Conservation (phyloP, 257 asterid species). For the Solanum gandarillasii region DNA sequence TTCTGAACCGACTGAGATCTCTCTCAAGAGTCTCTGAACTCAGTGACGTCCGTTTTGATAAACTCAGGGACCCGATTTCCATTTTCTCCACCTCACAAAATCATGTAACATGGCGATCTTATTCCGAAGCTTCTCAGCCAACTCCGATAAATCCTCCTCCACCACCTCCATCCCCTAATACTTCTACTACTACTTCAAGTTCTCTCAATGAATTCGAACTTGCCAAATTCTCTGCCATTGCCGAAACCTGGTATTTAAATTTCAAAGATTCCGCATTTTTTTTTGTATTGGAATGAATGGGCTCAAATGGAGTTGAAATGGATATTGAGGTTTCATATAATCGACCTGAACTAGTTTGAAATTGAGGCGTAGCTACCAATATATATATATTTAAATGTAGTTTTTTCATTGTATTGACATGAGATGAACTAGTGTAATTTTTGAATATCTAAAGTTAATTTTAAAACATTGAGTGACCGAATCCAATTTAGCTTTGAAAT, state of each 20-base stretch:
- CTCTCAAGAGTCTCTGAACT: slow-evolving; percentile 8
- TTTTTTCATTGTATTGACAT: too few species aligned
- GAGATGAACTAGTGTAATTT: not conserved
- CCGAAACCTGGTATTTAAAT: slow-evolving; percentile 50
- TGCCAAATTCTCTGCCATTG: slow-evolving; percentile 52
- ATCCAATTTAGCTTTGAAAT: not conserved
- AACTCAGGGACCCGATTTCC: not conserved
- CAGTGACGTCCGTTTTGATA: not conserved
- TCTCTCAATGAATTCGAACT: slow-evolving; percentile 69
- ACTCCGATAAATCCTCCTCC: slow-evolving; percentile 14
- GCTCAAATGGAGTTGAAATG: not conserved
- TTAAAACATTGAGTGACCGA: not conserved
- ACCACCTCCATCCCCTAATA: not conserved
- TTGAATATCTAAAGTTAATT: not conserved
- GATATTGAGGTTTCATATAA: not conserved
- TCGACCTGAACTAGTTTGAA: not conserved
- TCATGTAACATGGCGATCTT: slow-evolving; percentile 19
- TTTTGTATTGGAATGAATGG: not conserved
- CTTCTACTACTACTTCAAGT: slow-evolving; percentile 12
- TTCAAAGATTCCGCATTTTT: not conserved
- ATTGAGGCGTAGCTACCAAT: not conserved
- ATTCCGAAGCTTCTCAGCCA: slow-evolving; percentile 25
- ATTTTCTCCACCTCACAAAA: not conserved
- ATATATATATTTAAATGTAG: too few species aligned
- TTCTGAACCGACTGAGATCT: slow-evolving; percentile 26